Evolutionary conservation across 306 rosid species (phyloP), one percentile per base, ranked within the genome.

Genomic region (Dalbergia oliveri): DNA sequence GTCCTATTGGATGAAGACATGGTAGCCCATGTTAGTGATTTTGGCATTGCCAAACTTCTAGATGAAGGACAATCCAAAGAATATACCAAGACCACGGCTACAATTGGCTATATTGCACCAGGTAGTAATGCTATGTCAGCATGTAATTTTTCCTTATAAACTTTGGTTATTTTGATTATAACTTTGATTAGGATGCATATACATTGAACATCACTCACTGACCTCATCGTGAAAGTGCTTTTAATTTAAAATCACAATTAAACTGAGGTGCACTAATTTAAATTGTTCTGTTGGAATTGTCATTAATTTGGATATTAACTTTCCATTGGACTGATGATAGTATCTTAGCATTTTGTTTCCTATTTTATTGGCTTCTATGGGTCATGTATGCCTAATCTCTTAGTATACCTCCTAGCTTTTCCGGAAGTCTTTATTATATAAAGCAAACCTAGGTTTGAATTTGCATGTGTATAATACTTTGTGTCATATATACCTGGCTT

Each of bases 21-120:
- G 81, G 74, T 66, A 23, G 81, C 74, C n/a, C 73, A 76, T 50
- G 37, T 76, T 2, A 76, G 73, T 65, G 81, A 76, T 35, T 77
- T 77, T 37, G 75, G 81, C 59, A 77, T 77, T 77, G 81, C 75
- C 31, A 67, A 66, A 43, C 75, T 77, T 23, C 45, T 66, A 14
- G 58, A 41, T n/a, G 60, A 78, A 26, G 66, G 34, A 66, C 81
- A 77, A 43, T 54, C 75, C 34, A 49, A 44, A 43, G 58, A 58
- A 10, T 43, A 43, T 67, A 78, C 82, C 34, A 57, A 67, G 50
- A 57, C 82, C 19, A 67, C 43, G 45, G 81, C 75, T 54, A 66
- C 75, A 21, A 21, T 77, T 37, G 81, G 81, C 59, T 77, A 77
- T 59, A 56, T 67, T 23, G 75, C 81, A 54, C 81, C 75, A 56